Percentiles rank a stretch among this genome's conserved stretches.
Evolutionary conservation across 148 eudicot species (phyloP).

Genomic region (Diospyros kaki): DNA sequence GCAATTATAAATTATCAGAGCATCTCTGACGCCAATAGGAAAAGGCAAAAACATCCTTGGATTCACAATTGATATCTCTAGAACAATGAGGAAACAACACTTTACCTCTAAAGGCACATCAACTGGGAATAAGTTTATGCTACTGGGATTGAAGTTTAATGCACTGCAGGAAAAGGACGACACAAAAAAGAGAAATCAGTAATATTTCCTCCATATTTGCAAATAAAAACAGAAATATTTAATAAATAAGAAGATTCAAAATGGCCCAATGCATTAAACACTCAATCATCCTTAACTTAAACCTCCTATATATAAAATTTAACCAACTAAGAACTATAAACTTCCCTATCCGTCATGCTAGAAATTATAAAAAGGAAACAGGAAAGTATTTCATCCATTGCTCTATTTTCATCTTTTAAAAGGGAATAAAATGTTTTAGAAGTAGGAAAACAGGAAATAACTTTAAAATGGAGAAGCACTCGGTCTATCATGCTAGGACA

Average conservation of each 20-base stretch:
- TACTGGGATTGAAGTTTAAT: slow-evolving; percentile 52
- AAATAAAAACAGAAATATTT: background rate
- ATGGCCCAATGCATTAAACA: background rate
- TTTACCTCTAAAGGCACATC: slow-evolving; percentile 52
- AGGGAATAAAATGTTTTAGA: background rate
- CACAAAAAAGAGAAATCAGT: slow-evolving; percentile 3
- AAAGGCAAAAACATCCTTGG: background rate
- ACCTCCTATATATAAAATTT: background rate
- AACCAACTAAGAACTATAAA: background rate
- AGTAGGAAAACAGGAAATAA: background rate
- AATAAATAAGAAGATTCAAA: background rate
- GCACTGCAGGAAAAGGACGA: slow-evolving; percentile 43
- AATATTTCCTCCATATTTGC: background rate
- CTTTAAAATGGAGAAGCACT: background rate
- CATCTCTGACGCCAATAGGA: background rate
- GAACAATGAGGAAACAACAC: background rate
- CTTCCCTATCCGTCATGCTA: too few relatives aligned
- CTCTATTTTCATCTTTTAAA: background rate
- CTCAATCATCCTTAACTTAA: background rate
- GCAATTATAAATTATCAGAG: too few relatives aligned
- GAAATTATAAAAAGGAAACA: background rate
- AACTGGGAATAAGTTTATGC: slow-evolving; percentile 61
- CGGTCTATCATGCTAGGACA: background rate
- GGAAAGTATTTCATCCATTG: background rate
- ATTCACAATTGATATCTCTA: background rate